Evolutionary conservation across 495 filamentous ascomycete species (phyloP), one percentile per base, ranked within the genome.

Genomic region (Aspergillus nidulans): DNA sequence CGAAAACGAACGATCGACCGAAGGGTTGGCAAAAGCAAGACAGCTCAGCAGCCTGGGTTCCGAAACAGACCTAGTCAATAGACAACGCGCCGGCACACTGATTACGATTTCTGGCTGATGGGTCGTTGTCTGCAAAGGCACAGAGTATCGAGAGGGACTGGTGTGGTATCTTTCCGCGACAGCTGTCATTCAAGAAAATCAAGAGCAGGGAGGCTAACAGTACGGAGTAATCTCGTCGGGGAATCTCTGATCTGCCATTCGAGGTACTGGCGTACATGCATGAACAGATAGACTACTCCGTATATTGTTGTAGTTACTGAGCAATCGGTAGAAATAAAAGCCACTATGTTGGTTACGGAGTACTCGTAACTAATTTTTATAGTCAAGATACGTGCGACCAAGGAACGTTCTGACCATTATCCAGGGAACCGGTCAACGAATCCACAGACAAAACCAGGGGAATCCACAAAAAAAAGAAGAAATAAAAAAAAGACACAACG

Each of bases 1-100:
- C 62, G 32, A 57, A 64, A 57, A 34, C 47, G 40, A 56, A 64
- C 59, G 58, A 59, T 57, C 58, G 47, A 38, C 47, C 45, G 44
- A 43, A 52, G 42, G 51, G 53, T 42, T 54, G 41, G 42, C 53
- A 50, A 24, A 41, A 42, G 26, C 45, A 36, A 56, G 58, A 64
- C 62, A 64, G 59, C 62, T 64, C 58, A 59, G 47, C 57, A 49
- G 47, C 52, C 38, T 42, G 38, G 32, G 47, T 21, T 28, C 18
- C 6, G 18, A 13, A 28, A 32, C 36, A 18, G 25, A 20, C 26
- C 24, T n/a, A 49, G 3, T 3, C 32, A 25, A 39, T 20, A 49
- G 30, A 23, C 21, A 45, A 21, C 12, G 20, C 20, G 10, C 30
- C 30, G 39, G 21, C 54, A 38, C 52, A 55, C 53, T 52, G 47